Base-by-base conservation (phyloP, 129 eudicot species). In the Artemisia argyi region DNA sequence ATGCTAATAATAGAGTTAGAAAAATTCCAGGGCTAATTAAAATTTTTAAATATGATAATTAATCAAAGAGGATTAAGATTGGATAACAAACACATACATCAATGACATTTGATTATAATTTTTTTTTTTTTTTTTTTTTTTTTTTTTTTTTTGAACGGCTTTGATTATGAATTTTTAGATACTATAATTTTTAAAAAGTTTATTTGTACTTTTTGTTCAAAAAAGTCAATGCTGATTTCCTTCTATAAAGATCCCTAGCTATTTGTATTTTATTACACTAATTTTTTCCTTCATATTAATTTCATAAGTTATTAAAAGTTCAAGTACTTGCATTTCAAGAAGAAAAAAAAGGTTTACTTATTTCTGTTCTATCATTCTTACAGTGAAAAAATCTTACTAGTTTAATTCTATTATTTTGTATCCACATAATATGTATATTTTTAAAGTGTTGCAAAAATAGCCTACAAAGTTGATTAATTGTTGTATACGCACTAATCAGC, bases 51-150 rank as follows among this genome's bases (percentile, higher is more conserved):
- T 39, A n/a, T 32, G 4, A 66, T 70, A 69, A 61, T 53, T 62
- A 70, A 61, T 61, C 50, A 62, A 7, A 70, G 76, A 53, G 42
- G 81, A 77, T 77, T 77, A 77, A 61, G 81, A 78, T 78, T 53
- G 81, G 66, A 44, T 28, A 78, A 63, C 77, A 42, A 71, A 70
- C 77, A 3, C 51, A 24, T 51, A 71, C 22, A 62, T 26, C 46
- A 4, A 39, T 20, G 70, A 16, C 48, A 39, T 14, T 69, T 76
- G 8, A 15, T 59, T 18, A 61, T 60, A 46, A 11, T 44, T n/a
- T 61, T 11, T 48, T n/a, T n/a, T n/a, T n/a, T n/a, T n/a, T n/a
- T n/a, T n/a, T n/a, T n/a, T n/a, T n/a, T n/a, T n/a, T n/a, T n/a
- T n/a, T n/a, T n/a, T n/a, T n/a, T n/a, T n/a, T n/a, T n/a, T n/a